phyloP scores from a whole-genome alignment of 73 alveolate species.

The Paramecium caudatum region DNA sequence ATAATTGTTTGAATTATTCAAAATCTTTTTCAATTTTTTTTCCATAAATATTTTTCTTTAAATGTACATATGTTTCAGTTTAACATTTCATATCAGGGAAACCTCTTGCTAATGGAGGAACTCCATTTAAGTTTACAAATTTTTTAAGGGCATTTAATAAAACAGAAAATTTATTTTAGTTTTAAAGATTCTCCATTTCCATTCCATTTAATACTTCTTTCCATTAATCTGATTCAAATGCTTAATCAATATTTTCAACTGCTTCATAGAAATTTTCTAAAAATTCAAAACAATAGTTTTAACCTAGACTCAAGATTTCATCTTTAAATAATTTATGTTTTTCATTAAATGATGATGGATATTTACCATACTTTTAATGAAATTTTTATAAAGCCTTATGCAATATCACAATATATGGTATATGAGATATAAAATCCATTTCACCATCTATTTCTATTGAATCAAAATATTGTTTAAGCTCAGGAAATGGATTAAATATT shows the following conservation, averaged over 20 bases:
- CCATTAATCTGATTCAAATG: constrained; percentile 77
- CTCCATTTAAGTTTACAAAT: constrained; percentile 85
- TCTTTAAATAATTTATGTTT: constrained; percentile 83
- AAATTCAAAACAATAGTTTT: constrained; percentile 82
- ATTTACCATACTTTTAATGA: neutral
- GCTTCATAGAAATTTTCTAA: constrained; percentile 92
- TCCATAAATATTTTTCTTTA: neutral
- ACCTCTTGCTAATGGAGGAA: constrained; percentile 93
- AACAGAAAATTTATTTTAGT: constrained; percentile 65
- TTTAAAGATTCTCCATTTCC: constrained; percentile 66
- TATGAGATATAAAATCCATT: constrained; percentile 84
- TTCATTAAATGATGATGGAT: constrained; percentile 19
- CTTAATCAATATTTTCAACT: constrained; percentile 80
- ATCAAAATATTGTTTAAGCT: constrained; percentile 81
- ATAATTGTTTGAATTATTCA: neutral
- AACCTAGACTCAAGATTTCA: constrained; percentile 76
- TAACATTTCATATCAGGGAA: constrained; percentile 96
- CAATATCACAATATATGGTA: constrained; percentile 92
- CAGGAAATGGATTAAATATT: constrained; percentile 90
- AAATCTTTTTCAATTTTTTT: neutral
- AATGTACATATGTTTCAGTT: neutral
- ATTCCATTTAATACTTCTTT: constrained; percentile 51
- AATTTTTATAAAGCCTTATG: constrained; percentile 82
- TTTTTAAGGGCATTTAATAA: constrained; percentile 84
- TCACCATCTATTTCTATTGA: constrained; percentile 84